phyloP scores from a whole-genome alignment of 148 eudicot species.

The Dianthus caryophyllus region DNA sequence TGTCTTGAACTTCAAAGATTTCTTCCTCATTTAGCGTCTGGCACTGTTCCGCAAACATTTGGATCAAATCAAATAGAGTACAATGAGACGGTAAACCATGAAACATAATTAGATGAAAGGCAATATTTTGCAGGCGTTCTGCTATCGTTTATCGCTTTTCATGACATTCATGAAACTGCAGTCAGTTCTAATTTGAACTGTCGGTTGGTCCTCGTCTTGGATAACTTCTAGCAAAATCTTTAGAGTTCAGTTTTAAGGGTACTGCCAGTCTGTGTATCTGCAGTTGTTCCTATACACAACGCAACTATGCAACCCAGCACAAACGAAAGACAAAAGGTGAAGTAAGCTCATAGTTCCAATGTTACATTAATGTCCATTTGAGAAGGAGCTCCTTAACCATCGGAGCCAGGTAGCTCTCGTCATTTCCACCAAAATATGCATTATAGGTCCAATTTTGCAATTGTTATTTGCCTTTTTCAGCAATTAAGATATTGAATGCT shows the following conservation, averaged over 20 bases:
- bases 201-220: not conserved
- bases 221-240: not conserved
- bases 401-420: not conserved
- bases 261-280: not conserved
- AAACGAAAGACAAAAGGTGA: not conserved
- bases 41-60: conserved; percentile 46
- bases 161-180: not conserved
- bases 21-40: conserved; percentile 93
- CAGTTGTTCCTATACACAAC: not conserved
- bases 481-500: not conserved
- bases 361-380: not conserved
- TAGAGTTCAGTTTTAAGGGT: not conserved
- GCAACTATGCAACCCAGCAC: not conserved
- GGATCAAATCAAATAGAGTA: conserved; percentile 7
- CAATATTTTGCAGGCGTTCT: not conserved
- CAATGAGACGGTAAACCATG: not conserved
- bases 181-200: not conserved
- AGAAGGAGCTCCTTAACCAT: not conserved
- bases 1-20: conserved; percentile 94
- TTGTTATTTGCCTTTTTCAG: not conserved
- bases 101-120: not conserved
- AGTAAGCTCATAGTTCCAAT: not conserved
- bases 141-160: not conserved
- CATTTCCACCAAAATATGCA: not conserved
- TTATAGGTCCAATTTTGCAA: not conserved